Percentiles rank a stretch among this genome's conserved stretches.
Conservation (phyloP, 768 basidiomycete species). For the Podaxis sp. region DNA sequence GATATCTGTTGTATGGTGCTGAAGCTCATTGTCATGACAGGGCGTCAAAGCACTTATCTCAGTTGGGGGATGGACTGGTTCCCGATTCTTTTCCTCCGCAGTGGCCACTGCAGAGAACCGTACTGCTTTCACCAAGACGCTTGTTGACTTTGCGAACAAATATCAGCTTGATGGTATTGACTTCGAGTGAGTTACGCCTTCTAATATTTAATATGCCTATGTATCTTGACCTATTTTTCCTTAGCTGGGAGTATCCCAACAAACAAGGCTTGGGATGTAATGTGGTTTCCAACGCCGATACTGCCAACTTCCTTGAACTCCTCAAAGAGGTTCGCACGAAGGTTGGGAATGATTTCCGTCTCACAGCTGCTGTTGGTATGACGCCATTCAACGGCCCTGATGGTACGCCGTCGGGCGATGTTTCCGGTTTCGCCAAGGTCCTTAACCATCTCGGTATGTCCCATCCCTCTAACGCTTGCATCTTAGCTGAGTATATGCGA, state of each 20-base stretch:
- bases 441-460: constrained; percentile 45
- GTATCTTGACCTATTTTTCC: background rate
- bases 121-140: constrained; percentile 59
- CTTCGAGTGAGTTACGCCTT: constrained; percentile 34
- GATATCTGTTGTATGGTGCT: background rate
- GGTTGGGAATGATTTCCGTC: constrained; percentile 47
- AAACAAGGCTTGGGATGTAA: constrained; percentile 70
- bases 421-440: constrained; percentile 65
- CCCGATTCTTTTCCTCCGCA: constrained; percentile 55
- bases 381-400: constrained; percentile 40
- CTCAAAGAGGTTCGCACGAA: constrained; percentile 63
- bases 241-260: constrained; percentile 82
- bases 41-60: constrained; percentile 51
- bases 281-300: constrained; percentile 51
- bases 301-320: constrained; percentile 76
- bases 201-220: background rate
- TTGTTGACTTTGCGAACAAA: constrained; percentile 40
- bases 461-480: background rate
- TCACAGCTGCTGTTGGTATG: constrained; percentile 45
- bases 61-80: constrained; percentile 72
- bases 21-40: constrained; percentile 26
- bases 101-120: constrained; percentile 55
- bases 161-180: constrained; percentile 60
- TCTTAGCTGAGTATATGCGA: background rate
- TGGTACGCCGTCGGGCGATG: constrained; percentile 61